Conservation (phyloP, 495 filamentous ascomycete species). For the Xylaria castorea region DNA sequence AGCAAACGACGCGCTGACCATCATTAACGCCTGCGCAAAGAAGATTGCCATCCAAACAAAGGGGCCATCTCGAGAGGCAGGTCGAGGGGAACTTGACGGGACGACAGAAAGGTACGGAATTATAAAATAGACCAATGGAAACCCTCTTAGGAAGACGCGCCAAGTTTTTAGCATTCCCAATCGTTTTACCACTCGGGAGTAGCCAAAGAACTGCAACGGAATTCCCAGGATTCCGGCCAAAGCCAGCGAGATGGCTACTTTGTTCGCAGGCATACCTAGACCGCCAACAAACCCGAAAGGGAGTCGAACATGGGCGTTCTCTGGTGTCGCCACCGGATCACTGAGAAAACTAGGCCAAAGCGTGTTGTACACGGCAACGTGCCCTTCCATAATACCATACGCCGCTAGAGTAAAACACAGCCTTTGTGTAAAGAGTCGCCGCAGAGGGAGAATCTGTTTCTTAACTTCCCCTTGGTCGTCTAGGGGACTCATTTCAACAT, state of each 20-base stretch:
- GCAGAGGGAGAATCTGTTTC: constrained; percentile 60
- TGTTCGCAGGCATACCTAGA: constrained; percentile 67
- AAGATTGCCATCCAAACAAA: constrained; percentile 68
- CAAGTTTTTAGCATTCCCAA: constrained; percentile 66
- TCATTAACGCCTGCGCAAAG: constrained; percentile 66
- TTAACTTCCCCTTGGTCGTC: neutral
- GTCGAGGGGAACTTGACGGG: constrained; percentile 60
- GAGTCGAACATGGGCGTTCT: constrained; percentile 48
- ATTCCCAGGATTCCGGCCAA: constrained; percentile 72
- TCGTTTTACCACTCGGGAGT: constrained; percentile 62
- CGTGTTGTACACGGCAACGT: constrained; percentile 72
- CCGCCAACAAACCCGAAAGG: constrained; percentile 73
- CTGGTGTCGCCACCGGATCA: constrained; percentile 62
- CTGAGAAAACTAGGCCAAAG: constrained; percentile 75
- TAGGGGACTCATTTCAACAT: neutral
- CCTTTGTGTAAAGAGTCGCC: constrained; percentile 71
- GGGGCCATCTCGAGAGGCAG: constrained; percentile 60
- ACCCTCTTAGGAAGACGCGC: constrained; percentile 65
- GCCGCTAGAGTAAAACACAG: constrained; percentile 61
- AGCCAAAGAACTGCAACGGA: constrained; percentile 69
- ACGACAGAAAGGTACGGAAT: constrained; percentile 69
- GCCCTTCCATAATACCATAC: constrained; percentile 67
- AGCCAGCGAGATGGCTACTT: constrained; percentile 69
- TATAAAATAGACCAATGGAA: constrained; percentile 68
- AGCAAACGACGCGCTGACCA: constrained; percentile 70